These are phyloP conservation scores for Fraxinus greggii DNA, from an alignment of 305 asterid genomes.

Conservation along the genomic window DNA sequence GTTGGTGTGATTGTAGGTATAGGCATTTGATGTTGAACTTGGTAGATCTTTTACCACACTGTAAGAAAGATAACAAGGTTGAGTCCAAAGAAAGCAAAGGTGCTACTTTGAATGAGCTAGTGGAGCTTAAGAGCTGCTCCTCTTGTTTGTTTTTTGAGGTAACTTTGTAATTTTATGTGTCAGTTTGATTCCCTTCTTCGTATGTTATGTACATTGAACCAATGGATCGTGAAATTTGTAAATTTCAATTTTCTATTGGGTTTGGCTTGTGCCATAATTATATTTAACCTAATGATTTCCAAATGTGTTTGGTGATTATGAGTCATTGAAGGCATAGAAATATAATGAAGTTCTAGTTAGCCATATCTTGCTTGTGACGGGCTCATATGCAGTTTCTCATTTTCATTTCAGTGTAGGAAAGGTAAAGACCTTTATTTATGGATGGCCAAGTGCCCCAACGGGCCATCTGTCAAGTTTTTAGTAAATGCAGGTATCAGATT, in stretches of 20 bases:
- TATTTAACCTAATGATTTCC: not conserved
- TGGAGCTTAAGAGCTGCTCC: slow-evolving; percentile 82
- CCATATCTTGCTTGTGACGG: not conserved
- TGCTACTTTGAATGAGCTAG: slow-evolving; percentile 80
- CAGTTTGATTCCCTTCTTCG: not conserved
- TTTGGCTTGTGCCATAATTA: not conserved
- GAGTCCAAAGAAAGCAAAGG: slow-evolving; percentile 94
- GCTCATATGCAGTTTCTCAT: slow-evolving; percentile 6
- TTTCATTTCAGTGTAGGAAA: slow-evolving; percentile 78
- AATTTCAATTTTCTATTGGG: not conserved
- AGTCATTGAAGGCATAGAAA: not conserved
- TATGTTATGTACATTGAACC: not conserved
- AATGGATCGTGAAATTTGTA: not conserved
- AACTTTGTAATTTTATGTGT: not conserved
- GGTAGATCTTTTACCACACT: slow-evolving; percentile 83
- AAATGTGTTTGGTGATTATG: not conserved
- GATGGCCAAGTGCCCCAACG: slow-evolving; percentile 67
- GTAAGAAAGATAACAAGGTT: slow-evolving; percentile 89
- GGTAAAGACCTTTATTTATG: slow-evolving; percentile 62
- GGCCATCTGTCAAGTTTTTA: slow-evolving; percentile 66
- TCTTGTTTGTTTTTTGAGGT: slow-evolving; percentile 98
- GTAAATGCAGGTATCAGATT: slow-evolving; percentile 50
- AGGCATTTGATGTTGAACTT: slow-evolving; percentile 90
- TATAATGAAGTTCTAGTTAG: not conserved
- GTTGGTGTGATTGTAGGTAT: slow-evolving; percentile 29